Percentiles rank a stretch among this genome's conserved stretches.
Evolutionary conservation across 1,284 basidiomycete species (phyloP).

Genomic region (Jaminaea rosea): DNA sequence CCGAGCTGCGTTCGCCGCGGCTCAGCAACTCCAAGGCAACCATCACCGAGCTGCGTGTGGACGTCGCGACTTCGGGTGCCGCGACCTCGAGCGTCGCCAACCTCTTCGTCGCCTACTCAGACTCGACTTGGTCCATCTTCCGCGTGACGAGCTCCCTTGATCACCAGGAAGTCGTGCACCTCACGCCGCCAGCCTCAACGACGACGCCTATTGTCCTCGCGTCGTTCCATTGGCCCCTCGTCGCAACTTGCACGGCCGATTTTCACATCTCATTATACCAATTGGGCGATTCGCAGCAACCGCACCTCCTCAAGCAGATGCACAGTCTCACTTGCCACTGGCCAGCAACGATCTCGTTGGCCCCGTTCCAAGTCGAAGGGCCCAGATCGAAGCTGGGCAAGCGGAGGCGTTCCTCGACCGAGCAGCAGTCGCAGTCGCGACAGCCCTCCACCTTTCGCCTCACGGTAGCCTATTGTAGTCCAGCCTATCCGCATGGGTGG

Average conservation of each 20-base stretch:
- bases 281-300: neutral
- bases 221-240: conserved; percentile 23
- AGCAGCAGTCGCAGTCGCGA: neutral
- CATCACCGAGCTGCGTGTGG: conserved; percentile 4
- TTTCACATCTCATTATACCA: conserved; percentile 30
- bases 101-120: conserved; percentile 33
- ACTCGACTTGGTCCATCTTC: conserved; percentile 38
- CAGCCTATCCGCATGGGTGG: conserved; percentile 35
- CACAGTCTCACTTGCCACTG: conserved; percentile 17
- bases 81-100: neutral
- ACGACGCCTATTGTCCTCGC: conserved; percentile 14
- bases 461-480: conserved; percentile 37
- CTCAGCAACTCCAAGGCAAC: neutral
- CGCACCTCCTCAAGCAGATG: conserved; percentile 10
- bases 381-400: neutral
- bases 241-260: conserved; percentile 36
- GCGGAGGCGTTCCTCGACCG: neutral
- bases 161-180: conserved; percentile 7
- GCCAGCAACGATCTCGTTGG: conserved; percentile 24
- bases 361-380: conserved; percentile 13
- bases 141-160: conserved; percentile 8
- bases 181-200: neutral
- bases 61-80: neutral
- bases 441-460: conserved; percentile 18
- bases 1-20: neutral